Base-by-base conservation (phyloP, 75 land plant species). In the Azolla pinnata region DNA sequence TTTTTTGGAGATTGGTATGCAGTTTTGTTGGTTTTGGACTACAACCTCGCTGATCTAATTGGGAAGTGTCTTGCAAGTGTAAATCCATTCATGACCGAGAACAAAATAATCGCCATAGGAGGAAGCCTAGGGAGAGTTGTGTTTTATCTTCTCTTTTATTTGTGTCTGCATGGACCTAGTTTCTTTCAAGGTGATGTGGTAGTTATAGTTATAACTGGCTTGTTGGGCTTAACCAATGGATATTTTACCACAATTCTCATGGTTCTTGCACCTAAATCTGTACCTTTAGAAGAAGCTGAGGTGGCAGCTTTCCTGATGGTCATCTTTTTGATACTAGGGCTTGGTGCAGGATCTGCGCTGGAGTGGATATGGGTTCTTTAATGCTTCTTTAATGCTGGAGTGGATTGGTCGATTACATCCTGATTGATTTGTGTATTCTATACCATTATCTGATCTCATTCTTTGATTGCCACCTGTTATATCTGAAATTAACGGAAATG, bases 361-460 rank as follows among this genome's bases (percentile, higher is more conserved):
- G 66, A 80, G 40, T 95, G 90, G 90, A 74, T 90, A 61, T 95
- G 99, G 99, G 81, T 95, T 58, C 69, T 93, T 23, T 85, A 35
- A 69, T 28, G 14, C 57, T 49, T 23, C 21, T 57, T 1, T 26
- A 2, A 33, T 20, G 23, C 5, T 32, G 20, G 53, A 27, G 23
- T 57, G 16, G 31, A 20, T 57, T 56, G 5, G n/a, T 2, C 14
- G 32, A 29, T 57, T 57, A n/a, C n/a, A n/a, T n/a, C n/a, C n/a
- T n/a, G n/a, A n/a, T n/a, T n/a, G n/a, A n/a, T n/a, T n/a, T n/a
- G n/a, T n/a, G n/a, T n/a, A n/a, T n/a, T n/a, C n/a, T n/a, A n/a
- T n/a, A n/a, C n/a, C n/a, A n/a, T n/a, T n/a, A n/a, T n/a, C n/a
- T n/a, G n/a, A n/a, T n/a, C n/a, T n/a, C n/a, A n/a, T n/a, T n/a